A percentile compares a stretch with the other conserved stretches of the same genome.
Conservation (phyloP, 306 rosid genomes). For the Cajanus cajan region DNA sequence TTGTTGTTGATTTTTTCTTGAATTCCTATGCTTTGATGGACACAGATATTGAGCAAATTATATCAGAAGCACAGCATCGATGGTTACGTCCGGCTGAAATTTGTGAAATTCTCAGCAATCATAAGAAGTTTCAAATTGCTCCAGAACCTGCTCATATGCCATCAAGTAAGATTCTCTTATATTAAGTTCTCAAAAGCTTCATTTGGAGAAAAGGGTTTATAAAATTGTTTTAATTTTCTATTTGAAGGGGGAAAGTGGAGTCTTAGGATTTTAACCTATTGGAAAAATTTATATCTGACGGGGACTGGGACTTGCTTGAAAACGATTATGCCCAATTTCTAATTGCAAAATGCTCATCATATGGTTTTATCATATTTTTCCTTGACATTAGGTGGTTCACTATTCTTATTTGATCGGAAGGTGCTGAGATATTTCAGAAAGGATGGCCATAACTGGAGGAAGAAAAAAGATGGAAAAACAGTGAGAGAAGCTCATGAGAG, state of each 20-base stretch:
- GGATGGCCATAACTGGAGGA: constrained; percentile 95
- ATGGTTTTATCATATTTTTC: constrained; percentile 14
- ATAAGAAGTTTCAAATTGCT: constrained; percentile 49
- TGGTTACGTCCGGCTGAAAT: constrained; percentile 94
- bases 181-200: constrained; percentile 5
- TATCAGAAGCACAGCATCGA: constrained; percentile 74
- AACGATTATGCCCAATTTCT: neutral
- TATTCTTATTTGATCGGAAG: constrained; percentile 87
- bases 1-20: neutral
- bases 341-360: neutral
- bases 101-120: constrained; percentile 75
- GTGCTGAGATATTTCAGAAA: constrained; percentile 87
- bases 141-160: constrained; percentile 70
- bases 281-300: neutral
- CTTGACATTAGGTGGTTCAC: constrained; percentile 79
- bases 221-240: neutral
- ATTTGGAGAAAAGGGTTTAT: neutral
- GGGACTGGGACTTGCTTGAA: neutral
- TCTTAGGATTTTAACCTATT: neutral
- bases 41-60: constrained; percentile 65
- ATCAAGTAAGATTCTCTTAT: constrained; percentile 51
- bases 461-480: constrained; percentile 92
- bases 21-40: constrained; percentile 30
- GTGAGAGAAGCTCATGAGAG: constrained; percentile 94
- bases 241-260: neutral